Conservation (phyloP, 83 land plant species). For the Diphasiastrum complanatum region DNA sequence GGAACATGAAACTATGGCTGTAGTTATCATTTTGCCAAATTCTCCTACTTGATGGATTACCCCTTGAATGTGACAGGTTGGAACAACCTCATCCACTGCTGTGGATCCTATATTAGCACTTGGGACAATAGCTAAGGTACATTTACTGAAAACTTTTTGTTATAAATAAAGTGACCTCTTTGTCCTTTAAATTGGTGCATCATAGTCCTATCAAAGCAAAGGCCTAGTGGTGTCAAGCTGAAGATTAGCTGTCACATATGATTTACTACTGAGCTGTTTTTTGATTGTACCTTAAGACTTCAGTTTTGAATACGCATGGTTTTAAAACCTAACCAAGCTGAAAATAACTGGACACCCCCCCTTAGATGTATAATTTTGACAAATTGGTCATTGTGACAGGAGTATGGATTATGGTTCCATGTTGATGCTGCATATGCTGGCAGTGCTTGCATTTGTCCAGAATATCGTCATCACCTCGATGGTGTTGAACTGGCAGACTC, state of each 20-base stretch:
- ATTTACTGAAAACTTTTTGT: background rate
- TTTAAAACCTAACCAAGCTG: background rate
- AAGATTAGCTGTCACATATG: no score
- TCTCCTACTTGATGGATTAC: no score
- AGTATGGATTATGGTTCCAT: conserved; percentile 69
- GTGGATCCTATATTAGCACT: conserved; percentile 64
- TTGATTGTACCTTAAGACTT: background rate
- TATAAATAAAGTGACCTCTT: background rate
- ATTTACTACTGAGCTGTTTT: no score
- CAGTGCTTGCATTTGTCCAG: conserved; percentile 91
- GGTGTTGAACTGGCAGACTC: conserved; percentile 90
- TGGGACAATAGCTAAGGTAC: conserved; percentile 63
- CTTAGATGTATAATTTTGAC: no score
- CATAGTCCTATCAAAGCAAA: background rate
- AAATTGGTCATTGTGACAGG: conserved; percentile 36
- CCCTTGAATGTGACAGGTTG: conserved; percentile 61
- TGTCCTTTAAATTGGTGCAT: background rate
- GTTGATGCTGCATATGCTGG: conserved; percentile 94
- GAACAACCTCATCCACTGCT: conserved; percentile 85
- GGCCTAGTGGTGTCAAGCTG: background rate
- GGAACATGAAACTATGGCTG: no score
- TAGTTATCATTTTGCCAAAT: no score
- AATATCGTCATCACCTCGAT: conserved; percentile 64
- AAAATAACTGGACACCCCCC: no score
- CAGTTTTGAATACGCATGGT: background rate